A percentile compares a stretch with the other conserved stretches of the same genome.
These are phyloP conservation scores for Eutypa lata DNA, from an alignment of 2,329 filamentous ascomycete genomes.

Conservation along the genomic window DNA sequence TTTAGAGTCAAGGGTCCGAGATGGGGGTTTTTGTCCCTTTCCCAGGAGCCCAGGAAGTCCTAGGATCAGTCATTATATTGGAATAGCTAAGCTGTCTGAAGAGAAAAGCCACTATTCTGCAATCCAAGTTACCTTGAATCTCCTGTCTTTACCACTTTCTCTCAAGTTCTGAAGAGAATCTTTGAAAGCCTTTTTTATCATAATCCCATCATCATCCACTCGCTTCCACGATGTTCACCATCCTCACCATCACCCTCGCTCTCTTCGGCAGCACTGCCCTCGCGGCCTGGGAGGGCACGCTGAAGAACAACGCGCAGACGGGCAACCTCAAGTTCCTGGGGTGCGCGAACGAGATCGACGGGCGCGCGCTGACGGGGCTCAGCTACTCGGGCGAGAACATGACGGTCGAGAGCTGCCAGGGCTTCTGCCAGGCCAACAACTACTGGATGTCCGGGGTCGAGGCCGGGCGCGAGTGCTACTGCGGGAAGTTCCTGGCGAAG, in stretches of 20 bases:
- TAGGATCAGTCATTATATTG: not conserved
- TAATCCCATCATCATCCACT: not conserved
- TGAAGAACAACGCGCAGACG: not conserved
- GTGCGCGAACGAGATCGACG: conserved; percentile 13
- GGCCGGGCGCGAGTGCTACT: conserved; percentile 17
- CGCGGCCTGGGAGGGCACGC: not conserved
- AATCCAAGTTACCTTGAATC: too few species aligned
- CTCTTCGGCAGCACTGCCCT: conserved; percentile 1
- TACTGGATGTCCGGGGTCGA: conserved; percentile 12
- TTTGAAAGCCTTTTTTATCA: too few species aligned
- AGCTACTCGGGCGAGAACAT: conserved; percentile 12
- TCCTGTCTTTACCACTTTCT: too few species aligned
- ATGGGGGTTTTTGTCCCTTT: not conserved
- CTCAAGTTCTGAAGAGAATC: too few species aligned
- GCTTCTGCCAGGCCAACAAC: conserved; percentile 14
- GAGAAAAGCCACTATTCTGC: too few species aligned
- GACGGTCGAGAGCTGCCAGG: conserved; percentile 15
- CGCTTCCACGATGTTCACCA: not conserved
- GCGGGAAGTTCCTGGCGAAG: conserved; percentile 6
- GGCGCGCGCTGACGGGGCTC: conserved; percentile 11
- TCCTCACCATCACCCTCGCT: not conserved
- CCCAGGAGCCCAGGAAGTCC: not conserved
- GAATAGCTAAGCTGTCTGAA: too few species aligned
- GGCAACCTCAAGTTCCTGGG: conserved; percentile 10
- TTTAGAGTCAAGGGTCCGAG: not conserved